Evolutionary conservation across 352 stramenopile genomes (phyloP).

Genomic region (Elongisporangium senticosum): DNA sequence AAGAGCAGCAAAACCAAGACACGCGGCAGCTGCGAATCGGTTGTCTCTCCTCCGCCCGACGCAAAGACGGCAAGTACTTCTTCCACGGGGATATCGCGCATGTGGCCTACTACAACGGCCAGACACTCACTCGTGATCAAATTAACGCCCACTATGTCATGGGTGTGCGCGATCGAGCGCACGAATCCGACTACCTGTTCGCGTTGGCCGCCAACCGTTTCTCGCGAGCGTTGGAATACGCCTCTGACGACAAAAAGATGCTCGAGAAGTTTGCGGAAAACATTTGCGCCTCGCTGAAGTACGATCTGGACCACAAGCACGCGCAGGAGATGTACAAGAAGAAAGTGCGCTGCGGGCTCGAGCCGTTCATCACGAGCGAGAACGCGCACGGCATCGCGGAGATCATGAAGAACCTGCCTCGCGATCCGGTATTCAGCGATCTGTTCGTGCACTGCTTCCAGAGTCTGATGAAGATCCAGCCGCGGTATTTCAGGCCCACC

Average conservation of each 20-base stretch:
- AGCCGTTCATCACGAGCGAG: conserved; percentile 50
- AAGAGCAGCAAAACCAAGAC: conserved; percentile 52
- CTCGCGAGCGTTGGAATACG: conserved; percentile 45
- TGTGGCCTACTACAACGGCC: conserved; percentile 77
- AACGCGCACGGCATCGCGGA: conserved; percentile 73
- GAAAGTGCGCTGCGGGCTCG: conserved; percentile 60
- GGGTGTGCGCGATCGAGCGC: conserved; percentile 47
- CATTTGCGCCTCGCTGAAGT: conserved; percentile 75
- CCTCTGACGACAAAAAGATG: conserved; percentile 53
- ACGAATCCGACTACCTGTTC: conserved; percentile 77
- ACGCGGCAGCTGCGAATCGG: conserved; percentile 66
- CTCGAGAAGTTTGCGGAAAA: conserved; percentile 76
- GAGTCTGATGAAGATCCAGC: conserved; percentile 37
- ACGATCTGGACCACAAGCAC: conserved; percentile 69
- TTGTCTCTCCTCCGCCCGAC: conserved; percentile 49
- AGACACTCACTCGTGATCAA: conserved; percentile 50
- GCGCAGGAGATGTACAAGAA: conserved; percentile 74
- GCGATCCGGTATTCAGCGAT: conserved; percentile 66
- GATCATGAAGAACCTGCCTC: conserved; percentile 75
- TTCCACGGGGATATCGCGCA: conserved; percentile 82
- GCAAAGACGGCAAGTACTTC: conserved; percentile 76
- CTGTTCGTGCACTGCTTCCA: conserved; percentile 72
- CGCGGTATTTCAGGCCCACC: conserved; percentile 51
- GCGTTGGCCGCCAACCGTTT: conserved; percentile 66
- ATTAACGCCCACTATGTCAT: conserved; percentile 76